These are phyloP conservation scores for Quercus lobata DNA, from an alignment of 331 rosid genomes.

Conservation along the genomic window DNA sequence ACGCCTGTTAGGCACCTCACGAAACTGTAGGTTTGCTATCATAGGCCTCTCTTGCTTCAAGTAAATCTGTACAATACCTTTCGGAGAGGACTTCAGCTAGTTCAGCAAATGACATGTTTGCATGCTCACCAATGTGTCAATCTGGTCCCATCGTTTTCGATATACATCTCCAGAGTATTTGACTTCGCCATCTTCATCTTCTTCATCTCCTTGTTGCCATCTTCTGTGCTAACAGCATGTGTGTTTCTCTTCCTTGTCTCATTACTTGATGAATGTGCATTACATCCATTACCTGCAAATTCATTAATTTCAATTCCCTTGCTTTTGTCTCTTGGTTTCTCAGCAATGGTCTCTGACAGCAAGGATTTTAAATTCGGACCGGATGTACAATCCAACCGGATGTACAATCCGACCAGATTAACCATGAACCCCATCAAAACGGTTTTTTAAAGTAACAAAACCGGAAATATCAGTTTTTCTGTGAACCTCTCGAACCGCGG, in stretches of 20 bases:
- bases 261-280: neutral
- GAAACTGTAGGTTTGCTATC: constrained; percentile 41
- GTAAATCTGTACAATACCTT: constrained; percentile 44
- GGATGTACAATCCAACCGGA: too few species aligned
- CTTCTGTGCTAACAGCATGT: neutral
- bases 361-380: too few species aligned
- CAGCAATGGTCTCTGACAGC: neutral
- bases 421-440: too few species aligned
- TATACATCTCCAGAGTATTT: constrained; percentile 50
- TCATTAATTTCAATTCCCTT: neutral
- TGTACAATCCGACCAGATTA: too few species aligned
- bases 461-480: too few species aligned
- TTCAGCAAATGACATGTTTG: constrained; percentile 52
- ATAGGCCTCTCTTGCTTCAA: constrained; percentile 59
- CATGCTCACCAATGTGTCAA: constrained; percentile 59
- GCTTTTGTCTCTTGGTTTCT: constrained; percentile 8
- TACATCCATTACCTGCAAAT: neutral
- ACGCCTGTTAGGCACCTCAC: constrained; percentile 10
- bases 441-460: too few species aligned
- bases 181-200: constrained; percentile 16
- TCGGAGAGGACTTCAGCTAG: constrained; percentile 56
- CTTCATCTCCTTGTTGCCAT: constrained; percentile 21
- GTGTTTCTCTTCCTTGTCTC: neutral
- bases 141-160: constrained; percentile 64
- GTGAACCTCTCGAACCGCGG: too few species aligned